Base-by-base conservation (phyloP, 176 grass and related monocot genomes). In the Lolium perenne region DNA sequence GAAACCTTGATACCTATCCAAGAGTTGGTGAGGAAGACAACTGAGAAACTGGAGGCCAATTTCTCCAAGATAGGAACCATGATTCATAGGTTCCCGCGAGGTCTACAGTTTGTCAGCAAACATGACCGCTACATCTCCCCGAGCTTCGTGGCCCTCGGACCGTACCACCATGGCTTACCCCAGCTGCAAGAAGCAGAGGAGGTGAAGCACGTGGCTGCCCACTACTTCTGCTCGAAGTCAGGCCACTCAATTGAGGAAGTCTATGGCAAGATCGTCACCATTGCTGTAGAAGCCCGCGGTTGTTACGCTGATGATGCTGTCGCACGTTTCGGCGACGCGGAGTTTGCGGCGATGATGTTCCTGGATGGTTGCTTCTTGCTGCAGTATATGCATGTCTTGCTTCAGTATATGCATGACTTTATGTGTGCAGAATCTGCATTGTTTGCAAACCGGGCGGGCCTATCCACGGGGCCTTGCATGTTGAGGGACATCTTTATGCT, bases 81-180 rank as follows among this genome's bases (percentile, higher is more conserved):
- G n/a, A 77, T 77, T 15, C 76, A 58, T 0, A 78, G 38, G 20
- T 43, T 59, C 10, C 76, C 29, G 1, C 17, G 16, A 40, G 35
- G 26, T 35, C 54, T 57, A 55, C 10, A n/a, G 35, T 32, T 29
- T 2, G 29, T 29, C 29, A 29, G 29, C 29, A 29, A 29, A 29
- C 25, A 10, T 29, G 29, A 29, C 29, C 1, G 51, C 63, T 57
- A 26, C 53, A 40, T 84, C n/a, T 10, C 0, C 3, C 82, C 82
- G n/a, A 74, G 22, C 7, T 15, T 61, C 13, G 69, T 84, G 20
- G 68, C 69, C 68, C 54, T 84, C 13, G 56, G 56, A 0, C 83
- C 58, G 0, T 62, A 65, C 26, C 73, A 85, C 57, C 51, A 48
- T 10, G 29, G 16, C 3, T 6, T 41, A 1, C 6, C 21, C 3